phyloP scores from a whole-genome alignment of 176 grass and related monocot genomes.

The Avena eriantha region DNA sequence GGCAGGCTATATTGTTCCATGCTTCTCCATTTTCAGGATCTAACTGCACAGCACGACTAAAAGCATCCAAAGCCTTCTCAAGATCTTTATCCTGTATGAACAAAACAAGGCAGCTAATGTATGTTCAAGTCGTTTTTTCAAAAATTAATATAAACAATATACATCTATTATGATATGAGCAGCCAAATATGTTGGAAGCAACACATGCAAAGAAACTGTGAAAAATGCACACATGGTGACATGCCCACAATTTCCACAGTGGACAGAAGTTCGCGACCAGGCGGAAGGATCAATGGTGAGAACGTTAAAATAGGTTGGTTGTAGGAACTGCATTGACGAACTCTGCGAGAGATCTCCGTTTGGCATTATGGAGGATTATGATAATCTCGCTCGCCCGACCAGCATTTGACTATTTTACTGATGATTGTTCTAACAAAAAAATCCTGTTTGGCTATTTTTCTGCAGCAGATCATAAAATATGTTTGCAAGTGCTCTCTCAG shows the following conservation, averaged over 20 bases:
- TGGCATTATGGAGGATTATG: not conserved
- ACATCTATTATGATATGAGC: slow-evolving; percentile 5
- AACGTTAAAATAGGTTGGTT: not conserved
- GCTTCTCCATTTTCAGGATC: slow-evolving; percentile 99
- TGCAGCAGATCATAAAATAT: not conserved
- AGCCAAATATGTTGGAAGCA: not conserved
- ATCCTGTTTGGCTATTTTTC: not conserved
- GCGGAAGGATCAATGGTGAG: not conserved
- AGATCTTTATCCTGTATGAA: slow-evolving; percentile 76
- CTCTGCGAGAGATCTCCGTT: not conserved
- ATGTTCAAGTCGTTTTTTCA: not conserved
- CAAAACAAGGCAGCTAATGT: slow-evolving; percentile 36
- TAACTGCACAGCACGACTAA: slow-evolving; percentile 87
- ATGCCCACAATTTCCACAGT: not conserved
- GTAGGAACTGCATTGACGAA: slow-evolving; percentile 4
- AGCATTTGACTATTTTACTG: not conserved
- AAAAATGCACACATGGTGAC: not conserved
- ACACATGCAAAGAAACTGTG: slow-evolving; percentile 3
- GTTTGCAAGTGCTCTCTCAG: not conserved
- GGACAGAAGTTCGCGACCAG: not conserved
- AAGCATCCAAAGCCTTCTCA: slow-evolving; percentile 91
- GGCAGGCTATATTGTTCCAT: slow-evolving; percentile 96
- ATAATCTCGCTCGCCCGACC: not conserved
- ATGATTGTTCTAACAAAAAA: not conserved
- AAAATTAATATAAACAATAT: not conserved